Evolutionary conservation across 2,329 filamentous ascomycete species (phyloP).

Genomic region (Exophiala dermatitidis): DNA sequence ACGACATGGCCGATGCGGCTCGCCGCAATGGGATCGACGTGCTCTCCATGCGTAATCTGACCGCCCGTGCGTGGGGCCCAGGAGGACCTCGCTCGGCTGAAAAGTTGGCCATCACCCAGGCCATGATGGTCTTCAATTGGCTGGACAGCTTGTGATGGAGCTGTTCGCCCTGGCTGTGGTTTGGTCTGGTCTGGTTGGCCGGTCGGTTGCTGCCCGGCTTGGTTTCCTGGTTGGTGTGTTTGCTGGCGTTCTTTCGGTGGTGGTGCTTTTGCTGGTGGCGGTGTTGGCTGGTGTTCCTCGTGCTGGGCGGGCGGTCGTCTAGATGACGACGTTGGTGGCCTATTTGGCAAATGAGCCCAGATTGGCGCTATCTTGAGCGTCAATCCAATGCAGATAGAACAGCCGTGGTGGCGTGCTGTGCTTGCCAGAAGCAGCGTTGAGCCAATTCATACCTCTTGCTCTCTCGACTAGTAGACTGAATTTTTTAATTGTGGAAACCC

Average conservation of each 20-base stretch:
- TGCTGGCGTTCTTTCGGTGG: not conserved
- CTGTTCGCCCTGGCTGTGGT: not conserved
- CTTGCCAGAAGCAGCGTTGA: too few species aligned
- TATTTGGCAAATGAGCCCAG: too few species aligned
- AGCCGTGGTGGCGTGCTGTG: too few species aligned
- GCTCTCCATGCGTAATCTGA: constrained; percentile 40
- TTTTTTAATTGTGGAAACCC: too few species aligned
- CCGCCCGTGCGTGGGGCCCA: constrained; percentile 35
- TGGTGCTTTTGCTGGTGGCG: not conserved
- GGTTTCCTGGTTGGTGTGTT: not conserved
- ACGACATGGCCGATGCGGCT: constrained; percentile 32
- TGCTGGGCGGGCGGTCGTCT: too few species aligned
- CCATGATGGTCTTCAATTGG: constrained; percentile 37
- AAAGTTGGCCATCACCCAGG: constrained; percentile 38
- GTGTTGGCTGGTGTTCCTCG: too few species aligned
- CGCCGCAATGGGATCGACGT: constrained; percentile 35
- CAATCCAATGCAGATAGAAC: too few species aligned
- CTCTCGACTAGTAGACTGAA: too few species aligned
- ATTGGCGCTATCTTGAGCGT: too few species aligned
- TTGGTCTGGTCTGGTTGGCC: not conserved
- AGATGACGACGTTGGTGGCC: too few species aligned
- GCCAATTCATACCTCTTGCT: too few species aligned
- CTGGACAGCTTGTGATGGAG: constrained; percentile 18
- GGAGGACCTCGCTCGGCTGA: constrained; percentile 37
- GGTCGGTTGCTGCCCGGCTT: not conserved